A percentile compares a stretch with the other conserved stretches of the same genome.
These are phyloP conservation scores for Deakozyma indianensis DNA, from an alignment of 805 yeast species.

Conservation along the genomic window DNA sequence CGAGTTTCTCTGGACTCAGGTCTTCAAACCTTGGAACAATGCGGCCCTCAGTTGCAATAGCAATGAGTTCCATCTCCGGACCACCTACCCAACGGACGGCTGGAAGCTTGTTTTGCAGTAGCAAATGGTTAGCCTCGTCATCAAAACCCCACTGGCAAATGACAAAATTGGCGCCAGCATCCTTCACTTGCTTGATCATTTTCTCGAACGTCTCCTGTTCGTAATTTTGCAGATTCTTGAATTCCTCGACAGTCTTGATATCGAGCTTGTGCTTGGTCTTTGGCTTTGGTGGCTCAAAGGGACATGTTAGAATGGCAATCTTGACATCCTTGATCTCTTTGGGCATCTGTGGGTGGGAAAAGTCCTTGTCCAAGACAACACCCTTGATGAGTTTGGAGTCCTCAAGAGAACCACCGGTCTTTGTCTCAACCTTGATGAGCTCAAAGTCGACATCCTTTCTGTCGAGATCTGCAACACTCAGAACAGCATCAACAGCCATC, in stretches of 20 bases:
- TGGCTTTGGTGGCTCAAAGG: slow-evolving; percentile 99
- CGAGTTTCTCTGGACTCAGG: slow-evolving; percentile 65
- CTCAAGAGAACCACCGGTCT: slow-evolving; percentile 85
- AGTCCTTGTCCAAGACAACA: slow-evolving; percentile 88
- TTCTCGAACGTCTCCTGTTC: slow-evolving; percentile 83
- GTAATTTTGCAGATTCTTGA: slow-evolving; percentile 75
- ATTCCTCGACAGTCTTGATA: slow-evolving; percentile 87
- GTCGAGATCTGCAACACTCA: slow-evolving; percentile 80
- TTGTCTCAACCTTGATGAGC: slow-evolving; percentile 86
- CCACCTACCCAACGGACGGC: slow-evolving; percentile 99
- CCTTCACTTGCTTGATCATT: slow-evolving; percentile 79
- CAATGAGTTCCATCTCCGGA: slow-evolving; percentile 85
- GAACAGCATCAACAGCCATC: slow-evolving; percentile 94
- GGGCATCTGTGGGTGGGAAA: slow-evolving; percentile 98
- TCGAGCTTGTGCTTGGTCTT: slow-evolving; percentile 96
- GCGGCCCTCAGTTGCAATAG: slow-evolving; percentile 94
- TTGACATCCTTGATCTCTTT: slow-evolving; percentile 64
- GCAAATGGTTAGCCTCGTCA: slow-evolving; percentile 92
- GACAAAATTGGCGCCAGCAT: slow-evolving; percentile 87
- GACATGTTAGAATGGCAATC: slow-evolving; percentile 91
- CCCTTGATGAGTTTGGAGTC: slow-evolving; percentile 81
- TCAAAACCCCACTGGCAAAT: slow-evolving; percentile 99
- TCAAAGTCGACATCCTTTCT: slow-evolving; percentile 96
- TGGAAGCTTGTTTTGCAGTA: slow-evolving; percentile 75
- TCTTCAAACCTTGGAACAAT: slow-evolving; percentile 97